Evolutionary conservation across 441 rosid genomes (phyloP).

Genomic region (Populus tomentosa): DNA sequence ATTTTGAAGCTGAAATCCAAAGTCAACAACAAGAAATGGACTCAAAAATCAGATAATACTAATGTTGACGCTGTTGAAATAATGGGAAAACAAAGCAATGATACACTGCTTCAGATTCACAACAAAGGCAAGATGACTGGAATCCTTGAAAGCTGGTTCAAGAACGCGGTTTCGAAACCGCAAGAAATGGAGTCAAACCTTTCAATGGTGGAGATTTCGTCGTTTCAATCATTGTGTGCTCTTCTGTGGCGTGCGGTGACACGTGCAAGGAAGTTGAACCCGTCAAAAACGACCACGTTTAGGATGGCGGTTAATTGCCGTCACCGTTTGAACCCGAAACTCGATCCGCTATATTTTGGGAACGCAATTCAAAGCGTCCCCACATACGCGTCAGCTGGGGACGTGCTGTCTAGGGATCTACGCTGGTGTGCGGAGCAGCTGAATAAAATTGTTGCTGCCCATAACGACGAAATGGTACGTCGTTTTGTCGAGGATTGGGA

Average conservation of each 20-base stretch:
- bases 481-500: slow-evolving; percentile 44
- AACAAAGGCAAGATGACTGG: slow-evolving; percentile 30
- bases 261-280: slow-evolving; percentile 59
- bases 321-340: slow-evolving; percentile 58
- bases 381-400: slow-evolving; percentile 37
- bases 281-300: slow-evolving; percentile 47
- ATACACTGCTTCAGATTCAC: slow-evolving; percentile 15
- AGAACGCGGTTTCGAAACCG: slow-evolving; percentile 27
- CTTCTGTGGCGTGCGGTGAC: slow-evolving; percentile 85
- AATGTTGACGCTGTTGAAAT: slow-evolving; percentile 16
- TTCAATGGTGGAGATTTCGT: slow-evolving; percentile 44
- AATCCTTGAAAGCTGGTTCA: slow-evolving; percentile 33
- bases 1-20: slow-evolving; percentile 57
- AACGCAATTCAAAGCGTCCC: slow-evolving; percentile 77
- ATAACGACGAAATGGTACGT: slow-evolving; percentile 42
- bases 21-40: slow-evolving; percentile 39
- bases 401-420: slow-evolving; percentile 40
- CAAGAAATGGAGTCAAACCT: slow-evolving; percentile 7
- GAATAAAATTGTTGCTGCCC: slow-evolving; percentile 54
- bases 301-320: slow-evolving; percentile 76
- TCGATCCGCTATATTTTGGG: slow-evolving; percentile 57
- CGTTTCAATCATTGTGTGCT: slow-evolving; percentile 79
- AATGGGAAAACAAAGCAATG: slow-evolving; percentile 63
- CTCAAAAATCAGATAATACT: slow-evolving; percentile 11
- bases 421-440: slow-evolving; percentile 51